Evolutionary conservation across 768 basidiomycete species (phyloP), one percentile per base, ranked within the genome.

Genomic region (Gymnopilus dilepis): DNA sequence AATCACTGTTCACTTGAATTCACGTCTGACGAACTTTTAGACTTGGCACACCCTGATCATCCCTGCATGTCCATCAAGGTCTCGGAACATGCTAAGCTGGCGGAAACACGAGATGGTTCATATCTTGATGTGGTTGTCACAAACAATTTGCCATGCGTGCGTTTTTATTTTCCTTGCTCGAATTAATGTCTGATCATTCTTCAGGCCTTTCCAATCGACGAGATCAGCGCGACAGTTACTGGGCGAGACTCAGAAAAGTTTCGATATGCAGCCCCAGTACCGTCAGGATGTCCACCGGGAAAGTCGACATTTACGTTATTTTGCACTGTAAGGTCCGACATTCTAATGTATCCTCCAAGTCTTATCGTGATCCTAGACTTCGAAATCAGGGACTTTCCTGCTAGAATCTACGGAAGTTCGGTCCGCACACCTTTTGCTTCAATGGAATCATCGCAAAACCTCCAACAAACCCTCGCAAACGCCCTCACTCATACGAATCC

Each of bases 71-170:
- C 84, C 21, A 67, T 94, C 38, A 71, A 76, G 6, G 74, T 90
- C 4, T 67, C 77, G 0, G 70, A 76, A 11, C 69, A 78, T 52
- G 89, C 89, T 0, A 76, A 68, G 41, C 69, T 84, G 22, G 84
- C 84, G 2, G 83, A 83, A n/a, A 80, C 78, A 2, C 81, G 85
- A 63, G 94, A 96, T 71, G 88, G 89, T 1, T 86, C 81, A 34
- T 83, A 76, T 63, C 69, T 96, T 17, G 76, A 84, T 56, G 81
- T 90, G 17, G 77, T 78, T 1, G 74, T 96, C 28, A 76, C 74
- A 31, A 98, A 94, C 69, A 74, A 75, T 38, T 72, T 97, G 22
- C 89, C 92, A 31, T 92, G 92, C 66, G 95, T 96, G 72, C 73
- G 90, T 77, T 22, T 9, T 56, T 26, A 56, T 28, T 42, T 56